Conservation (phyloP, 768 basidiomycete genomes). For the Austroboletus eburneus region DNA sequence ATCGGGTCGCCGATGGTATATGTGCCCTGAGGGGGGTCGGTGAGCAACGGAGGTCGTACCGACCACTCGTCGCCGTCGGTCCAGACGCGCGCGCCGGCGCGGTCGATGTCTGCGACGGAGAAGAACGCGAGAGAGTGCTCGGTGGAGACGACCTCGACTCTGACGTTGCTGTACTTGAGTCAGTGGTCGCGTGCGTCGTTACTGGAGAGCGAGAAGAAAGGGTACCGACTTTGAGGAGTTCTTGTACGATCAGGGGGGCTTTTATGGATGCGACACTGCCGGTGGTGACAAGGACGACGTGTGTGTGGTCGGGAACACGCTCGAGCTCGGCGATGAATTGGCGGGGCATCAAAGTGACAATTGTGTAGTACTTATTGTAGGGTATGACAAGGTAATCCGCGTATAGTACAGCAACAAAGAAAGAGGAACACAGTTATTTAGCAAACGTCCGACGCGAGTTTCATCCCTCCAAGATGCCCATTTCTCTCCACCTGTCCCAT, state of each 20-base stretch:
- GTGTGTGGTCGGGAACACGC: constrained; percentile 29
- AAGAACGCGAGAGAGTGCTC: constrained; percentile 78
- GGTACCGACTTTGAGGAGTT: constrained; percentile 59
- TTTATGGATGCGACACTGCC: constrained; percentile 98
- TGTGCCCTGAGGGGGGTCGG: constrained; percentile 43
- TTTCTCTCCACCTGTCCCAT: constrained; percentile 88
- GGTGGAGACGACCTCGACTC: constrained; percentile 81
- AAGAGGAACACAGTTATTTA: background rate
- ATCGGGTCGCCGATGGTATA: constrained; percentile 87
- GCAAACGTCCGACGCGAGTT: background rate
- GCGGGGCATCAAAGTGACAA: constrained; percentile 5
- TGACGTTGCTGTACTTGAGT: constrained; percentile 67
- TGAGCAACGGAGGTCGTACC: constrained; percentile 42
- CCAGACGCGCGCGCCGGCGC: constrained; percentile 68
- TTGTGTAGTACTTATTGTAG: background rate
- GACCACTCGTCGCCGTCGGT: constrained; percentile 91
- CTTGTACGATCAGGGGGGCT: constrained; percentile 80
- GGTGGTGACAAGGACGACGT: constrained; percentile 82
- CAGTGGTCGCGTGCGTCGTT: background rate
- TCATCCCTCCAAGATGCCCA: constrained; percentile 61
- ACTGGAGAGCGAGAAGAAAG: background rate
- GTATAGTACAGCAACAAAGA: constrained; percentile 15
- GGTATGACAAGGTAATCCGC: constrained; percentile 1
- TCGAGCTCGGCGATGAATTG: constrained; percentile 29
- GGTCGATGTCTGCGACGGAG: constrained; percentile 46